A percentile compares a stretch with the other conserved stretches of the same genome.
These are phyloP conservation scores for Stipa capillata DNA, from an alignment of 176 grass and related monocot genomes.

Conservation along the genomic window DNA sequence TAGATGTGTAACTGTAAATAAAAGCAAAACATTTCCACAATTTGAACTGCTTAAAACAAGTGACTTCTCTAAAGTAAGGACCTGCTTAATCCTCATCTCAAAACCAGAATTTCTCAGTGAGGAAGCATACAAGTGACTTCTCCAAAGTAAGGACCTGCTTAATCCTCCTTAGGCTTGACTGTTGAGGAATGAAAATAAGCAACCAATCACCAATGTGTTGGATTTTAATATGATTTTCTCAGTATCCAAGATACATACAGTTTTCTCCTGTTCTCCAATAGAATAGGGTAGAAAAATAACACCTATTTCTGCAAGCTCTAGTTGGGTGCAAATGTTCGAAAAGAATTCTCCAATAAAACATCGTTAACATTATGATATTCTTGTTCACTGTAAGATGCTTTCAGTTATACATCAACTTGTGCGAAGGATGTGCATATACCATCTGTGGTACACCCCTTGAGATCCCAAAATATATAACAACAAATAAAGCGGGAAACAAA, in stretches of 20 bases:
- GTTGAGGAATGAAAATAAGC: background rate
- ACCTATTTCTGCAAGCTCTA: background rate
- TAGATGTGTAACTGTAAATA: background rate
- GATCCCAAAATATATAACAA: background rate
- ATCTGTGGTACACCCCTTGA: background rate
- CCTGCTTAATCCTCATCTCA: background rate
- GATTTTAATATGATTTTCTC: background rate
- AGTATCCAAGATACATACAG: background rate
- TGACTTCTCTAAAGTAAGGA: background rate
- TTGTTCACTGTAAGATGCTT: background rate
- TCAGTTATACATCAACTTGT: background rate
- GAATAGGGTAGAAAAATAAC: background rate
- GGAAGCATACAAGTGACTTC: background rate
- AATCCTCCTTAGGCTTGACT: background rate
- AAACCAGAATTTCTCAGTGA: background rate
- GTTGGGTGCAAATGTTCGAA: background rate
- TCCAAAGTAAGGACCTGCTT: background rate
- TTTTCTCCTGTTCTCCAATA: background rate
- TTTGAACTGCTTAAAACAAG: background rate
- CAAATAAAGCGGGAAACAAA: background rate
- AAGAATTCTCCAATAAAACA: background rate
- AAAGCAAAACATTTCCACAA: background rate
- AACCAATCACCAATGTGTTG: background rate
- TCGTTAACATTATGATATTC: background rate
- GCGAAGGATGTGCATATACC: background rate